Base-by-base conservation (phyloP, 2,329 filamentous ascomycete species). In the Zymoseptoria passerinii region DNA sequence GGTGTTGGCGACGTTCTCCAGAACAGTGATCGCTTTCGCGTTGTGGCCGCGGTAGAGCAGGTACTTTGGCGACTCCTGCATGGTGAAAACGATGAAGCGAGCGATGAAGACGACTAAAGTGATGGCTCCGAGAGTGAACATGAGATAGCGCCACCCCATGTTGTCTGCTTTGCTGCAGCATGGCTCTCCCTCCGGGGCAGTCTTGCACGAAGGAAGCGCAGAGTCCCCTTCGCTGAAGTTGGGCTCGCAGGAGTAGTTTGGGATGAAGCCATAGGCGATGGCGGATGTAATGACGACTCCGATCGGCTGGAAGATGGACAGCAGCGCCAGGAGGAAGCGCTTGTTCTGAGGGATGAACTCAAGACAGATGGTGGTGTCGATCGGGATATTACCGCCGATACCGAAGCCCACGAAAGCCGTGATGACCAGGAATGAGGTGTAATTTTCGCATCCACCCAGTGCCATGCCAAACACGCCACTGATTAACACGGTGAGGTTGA, bases 31-130 rank as follows among this genome's bases (percentile, higher is more conserved):
- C 0, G 83, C 76, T 58, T 79, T 73, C 1, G 71, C 77, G 53
- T 85, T 82, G 23, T 76, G 69, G 8, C 81, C 81, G 10, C 76
- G 72, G 49, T 77, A 79, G 7, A 85, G 72, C 5, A 83, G 74
- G 63, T 81, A 85, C 65, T 85, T 85, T 0, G 83, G 83, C 1
- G 81, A 83, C 64, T 85, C 82, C 60, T 76, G 77, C 52, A 85
- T 79, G 4, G 74, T 72, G 63, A 85, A 79, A 44, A 84, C 66
- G 1, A 80, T 77, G 44, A 83, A 75, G 19, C 83, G 80, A 1
- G 80, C 65, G 50, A 84, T 67, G 50, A 82, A 84, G 10, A 78
- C 68, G 10, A 71, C 56, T 1, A 77, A 61, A 0, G 75, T 77
- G 48, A 77, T 68, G 0, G 67, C 68, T 0, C 75, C 75, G 6